Conservation (phyloP, 306 rosid genomes). For the Malus orientalis region DNA sequence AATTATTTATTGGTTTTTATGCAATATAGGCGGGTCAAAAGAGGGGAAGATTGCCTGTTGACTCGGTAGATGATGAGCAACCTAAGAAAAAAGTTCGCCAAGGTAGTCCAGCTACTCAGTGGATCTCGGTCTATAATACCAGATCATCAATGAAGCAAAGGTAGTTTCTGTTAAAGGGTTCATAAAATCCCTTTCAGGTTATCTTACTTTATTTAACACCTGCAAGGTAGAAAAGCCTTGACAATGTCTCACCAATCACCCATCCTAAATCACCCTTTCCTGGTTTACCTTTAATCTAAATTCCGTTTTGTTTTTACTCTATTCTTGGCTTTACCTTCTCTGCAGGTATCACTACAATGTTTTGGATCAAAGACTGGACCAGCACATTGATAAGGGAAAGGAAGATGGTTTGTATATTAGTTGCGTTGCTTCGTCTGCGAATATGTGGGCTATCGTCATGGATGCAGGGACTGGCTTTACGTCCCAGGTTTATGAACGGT, state of each 20-base stretch:
- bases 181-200: neutral
- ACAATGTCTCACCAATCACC: neutral
- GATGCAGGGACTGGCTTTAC: constrained; percentile 40
- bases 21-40: constrained; percentile 26
- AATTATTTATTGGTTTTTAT: neutral
- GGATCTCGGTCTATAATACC: constrained; percentile 32
- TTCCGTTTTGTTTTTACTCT: neutral
- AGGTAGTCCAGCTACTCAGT: constrained; percentile 28
- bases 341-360: constrained; percentile 36
- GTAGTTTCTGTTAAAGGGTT: constrained; percentile 7
- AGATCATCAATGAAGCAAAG: constrained; percentile 34
- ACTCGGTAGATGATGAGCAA: constrained; percentile 16
- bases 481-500: constrained; percentile 32
- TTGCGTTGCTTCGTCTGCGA: constrained; percentile 22
- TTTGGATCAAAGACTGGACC: constrained; percentile 23
- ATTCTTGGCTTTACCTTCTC: neutral
- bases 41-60: constrained; percentile 23
- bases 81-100: constrained; percentile 26
- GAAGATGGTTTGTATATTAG: constrained; percentile 30
- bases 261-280: neutral
- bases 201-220: neutral
- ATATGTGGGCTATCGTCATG: constrained; percentile 38
- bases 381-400: constrained; percentile 31
- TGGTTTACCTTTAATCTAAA: neutral
- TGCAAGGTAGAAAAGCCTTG: neutral